Base-by-base conservation (phyloP, 2,329 filamentous ascomycete genomes). In the Sporothrix dimorphospora region DNA sequence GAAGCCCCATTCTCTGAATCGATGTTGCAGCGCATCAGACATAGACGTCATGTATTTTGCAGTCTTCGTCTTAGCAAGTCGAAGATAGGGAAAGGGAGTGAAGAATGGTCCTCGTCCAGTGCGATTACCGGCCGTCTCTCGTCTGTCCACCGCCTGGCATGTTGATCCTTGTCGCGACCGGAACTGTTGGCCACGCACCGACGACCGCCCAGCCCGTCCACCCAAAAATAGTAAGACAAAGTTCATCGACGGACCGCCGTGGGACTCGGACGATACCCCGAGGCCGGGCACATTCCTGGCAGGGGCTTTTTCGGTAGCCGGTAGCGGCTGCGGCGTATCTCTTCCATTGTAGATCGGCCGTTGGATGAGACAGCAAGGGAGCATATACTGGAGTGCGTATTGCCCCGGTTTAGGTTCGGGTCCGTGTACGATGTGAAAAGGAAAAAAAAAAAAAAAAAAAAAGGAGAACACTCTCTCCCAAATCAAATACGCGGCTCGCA, bases 221-320 rank as follows among this genome's bases (percentile, higher is more conserved):
- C 34, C 51, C 57, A 42, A 63, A 63, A 63, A 63, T 63, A 63
- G 57, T 63, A 42, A 63, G 57, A 61, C 57, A 61, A n/a, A 14
- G n/a, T 42, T 11, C 12, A 14, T 24, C 2, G 34, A 24, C 57
- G 57, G 57, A 61, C 57, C 57, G 57, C 40, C n/a, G 57, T 63
- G 57, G 42, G 57, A 40, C 34, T 57, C 7, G 19, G 57, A 42
- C 38, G 19, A 40, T 40, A n/a, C n/a, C 9, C 11, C 34, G 34
- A 19, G 38, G n/a, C 57, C 34, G 11, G 34, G n/a, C 21, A 6
- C 57, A 63, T 63, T 63, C 57, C 57, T 63, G 19, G 6, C 34
- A 24, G n/a, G 34, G 57, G 57, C 57, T 21, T 63, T 61, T 63
- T 63, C 57, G 57, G 57, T 24, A 24, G n/a, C 38, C 57, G 57